Evolutionary conservation across 2,329 filamentous ascomycete species (phyloP).

Genomic region (Fusarium pseudograminearum): DNA sequence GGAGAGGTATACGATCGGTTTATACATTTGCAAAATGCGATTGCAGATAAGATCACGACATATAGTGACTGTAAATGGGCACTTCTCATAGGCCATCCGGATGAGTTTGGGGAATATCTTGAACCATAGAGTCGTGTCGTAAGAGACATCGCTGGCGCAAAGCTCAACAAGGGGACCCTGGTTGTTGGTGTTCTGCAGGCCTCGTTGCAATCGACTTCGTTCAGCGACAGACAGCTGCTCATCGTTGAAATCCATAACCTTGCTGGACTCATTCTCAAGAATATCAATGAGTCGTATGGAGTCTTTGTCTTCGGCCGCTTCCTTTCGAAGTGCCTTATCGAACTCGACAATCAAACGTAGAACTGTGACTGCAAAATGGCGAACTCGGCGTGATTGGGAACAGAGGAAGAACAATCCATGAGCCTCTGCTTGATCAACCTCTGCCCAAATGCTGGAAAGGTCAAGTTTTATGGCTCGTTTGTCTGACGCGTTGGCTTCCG

Average conservation of each 20-base stretch:
- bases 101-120: slow-evolving; percentile 98
- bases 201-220: slow-evolving; percentile 89
- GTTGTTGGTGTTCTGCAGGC: slow-evolving; percentile 84
- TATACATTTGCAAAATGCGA: slow-evolving; percentile 92
- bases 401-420: slow-evolving; percentile 98
- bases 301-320: slow-evolving; percentile 67
- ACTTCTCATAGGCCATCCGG: slow-evolving; percentile 88
- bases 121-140: slow-evolving; percentile 96
- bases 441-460: slow-evolving; percentile 86
- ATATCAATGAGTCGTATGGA: slow-evolving; percentile 86
- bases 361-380: slow-evolving; percentile 91
- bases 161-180: slow-evolving; percentile 91
- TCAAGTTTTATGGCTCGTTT: slow-evolving; percentile 83
- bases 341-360: slow-evolving; percentile 93
- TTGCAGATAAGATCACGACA: slow-evolving; percentile 94
- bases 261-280: slow-evolving; percentile 87
- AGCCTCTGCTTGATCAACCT: slow-evolving; percentile 96
- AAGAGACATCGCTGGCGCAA: slow-evolving; percentile 93
- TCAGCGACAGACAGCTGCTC: slow-evolving; percentile 93
- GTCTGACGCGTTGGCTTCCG: slow-evolving; percentile 72
- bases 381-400: slow-evolving; percentile 90
- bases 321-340: slow-evolving; percentile 85
- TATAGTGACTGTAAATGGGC: slow-evolving; percentile 89
- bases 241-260: slow-evolving; percentile 92
- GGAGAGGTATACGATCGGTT: slow-evolving; percentile 80